phyloP scores from a whole-genome alignment of 805 yeast genomes.

The Candida vaughaniae region DNA sequence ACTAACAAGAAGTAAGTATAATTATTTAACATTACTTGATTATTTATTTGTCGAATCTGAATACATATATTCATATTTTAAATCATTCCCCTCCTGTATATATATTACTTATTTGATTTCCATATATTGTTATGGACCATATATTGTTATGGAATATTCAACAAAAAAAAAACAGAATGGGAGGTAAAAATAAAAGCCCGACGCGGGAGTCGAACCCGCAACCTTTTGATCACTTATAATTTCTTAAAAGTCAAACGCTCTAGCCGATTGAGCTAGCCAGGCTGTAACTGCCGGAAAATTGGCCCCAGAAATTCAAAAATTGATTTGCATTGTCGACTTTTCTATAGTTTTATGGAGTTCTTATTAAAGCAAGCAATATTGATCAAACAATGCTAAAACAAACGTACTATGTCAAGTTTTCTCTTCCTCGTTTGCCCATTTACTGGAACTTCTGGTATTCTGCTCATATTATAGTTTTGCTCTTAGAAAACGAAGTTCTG shows the following conservation, averaged over 20 bases:
- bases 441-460: too few species aligned
- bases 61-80: conserved; percentile 4
- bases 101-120: too few species aligned
- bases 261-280: conserved; percentile 21
- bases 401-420: too few species aligned
- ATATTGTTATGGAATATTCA: too few species aligned
- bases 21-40: conserved; percentile 4
- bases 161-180: neutral
- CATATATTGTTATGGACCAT: too few species aligned
- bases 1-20: conserved; percentile 16
- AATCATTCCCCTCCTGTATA: neutral
- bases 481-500: too few species aligned
- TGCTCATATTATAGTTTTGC: too few species aligned
- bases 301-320: neutral
- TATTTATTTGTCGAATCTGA: conserved; percentile 12
- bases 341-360: too few species aligned
- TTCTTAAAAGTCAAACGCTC: conserved; percentile 18
- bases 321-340: too few species aligned
- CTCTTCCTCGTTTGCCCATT: too few species aligned
- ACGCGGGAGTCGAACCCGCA: conserved; percentile 22
- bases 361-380: too few species aligned
- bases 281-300: conserved; percentile 2
- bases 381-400: too few species aligned
- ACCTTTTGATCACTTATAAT: conserved; percentile 11
- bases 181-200: conserved; percentile 12